Evolutionary conservation across 192 early-diverging fungal species (phyloP), one percentile per base, ranked within the genome.

Genomic region (Geranomyces michiganensis): DNA sequence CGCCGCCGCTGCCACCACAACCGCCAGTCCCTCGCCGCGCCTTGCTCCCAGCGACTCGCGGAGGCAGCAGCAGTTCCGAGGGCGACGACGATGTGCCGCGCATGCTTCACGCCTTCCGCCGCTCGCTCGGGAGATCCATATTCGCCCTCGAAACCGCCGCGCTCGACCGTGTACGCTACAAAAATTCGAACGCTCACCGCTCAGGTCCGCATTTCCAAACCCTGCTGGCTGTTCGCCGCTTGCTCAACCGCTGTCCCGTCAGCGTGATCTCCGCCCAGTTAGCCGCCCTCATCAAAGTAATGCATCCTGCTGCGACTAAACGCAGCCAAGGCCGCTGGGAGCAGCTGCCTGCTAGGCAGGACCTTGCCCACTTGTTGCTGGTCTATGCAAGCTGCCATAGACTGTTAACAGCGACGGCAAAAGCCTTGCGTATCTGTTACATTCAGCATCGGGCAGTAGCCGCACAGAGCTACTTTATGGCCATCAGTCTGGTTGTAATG

Each of bases 101-200:
- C n/a, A 29, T 49, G 19, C 62, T 72, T 1, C 32, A 53, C 27
- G 44, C 47, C 21, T 29, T 41, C 46, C 27, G 62, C 43, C 59
- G 70, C 17, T 24, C 62, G 1, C 64, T 72, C 17, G n/a, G 12
- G 61, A 17, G 47, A 2, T 24, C 22, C 1, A 46, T 65, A 45
- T 72, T 64, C 49, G 19, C 22, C 8, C 17, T n/a, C 14, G 70
- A 72, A 21, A 7, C 17, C 33, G 31, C 27, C 19, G 43, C 62
- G 0, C 47, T 72, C 27, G 70, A 72, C 41, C 41, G 70, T n/a
- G 22, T 72, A 48, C 59, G 70, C 14, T 72, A 72, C 41, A 72
- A 72, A 55, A 72, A 72, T 27, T 1, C 13, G 0, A 72, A 62
- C 43, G 61, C 65, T 24, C 70, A 72, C 49, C 21, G 62, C 26